Percentiles rank a stretch among this genome's conserved stretches.
phyloP scores from a whole-genome alignment of 2,329 filamentous ascomycete species.

The Blastomyces parvus region DNA sequence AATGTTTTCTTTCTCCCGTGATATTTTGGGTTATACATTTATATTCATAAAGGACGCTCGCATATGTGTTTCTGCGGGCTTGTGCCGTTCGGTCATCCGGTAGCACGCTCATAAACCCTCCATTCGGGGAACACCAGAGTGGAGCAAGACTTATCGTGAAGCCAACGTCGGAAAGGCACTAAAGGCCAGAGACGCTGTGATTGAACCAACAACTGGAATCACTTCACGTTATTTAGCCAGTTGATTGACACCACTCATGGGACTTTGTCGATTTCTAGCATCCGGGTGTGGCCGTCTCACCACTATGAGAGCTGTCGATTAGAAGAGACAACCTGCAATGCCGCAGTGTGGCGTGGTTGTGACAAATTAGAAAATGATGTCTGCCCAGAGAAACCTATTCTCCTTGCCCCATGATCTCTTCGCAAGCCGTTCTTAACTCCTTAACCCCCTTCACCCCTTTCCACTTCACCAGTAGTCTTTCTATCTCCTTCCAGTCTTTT shows the following conservation, averaged over 20 bases:
- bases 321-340: not conserved
- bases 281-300: not conserved
- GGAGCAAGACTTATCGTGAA: not conserved
- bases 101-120: not conserved
- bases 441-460: constrained; percentile 35
- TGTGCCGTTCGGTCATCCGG: not conserved
- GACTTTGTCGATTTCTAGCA: not conserved
- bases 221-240: not conserved
- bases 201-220: not conserved
- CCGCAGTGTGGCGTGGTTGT: not conserved
- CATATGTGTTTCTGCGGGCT: not conserved
- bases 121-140: not conserved
- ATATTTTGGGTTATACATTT: not conserved
- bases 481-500: constrained; percentile 36
- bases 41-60: too few relatives aligned
- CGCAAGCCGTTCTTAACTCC: constrained; percentile 33
- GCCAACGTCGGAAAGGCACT: not conserved
- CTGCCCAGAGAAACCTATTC: constrained; percentile 11
- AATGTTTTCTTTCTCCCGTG: not conserved
- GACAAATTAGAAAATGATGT: not conserved
- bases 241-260: not conserved
- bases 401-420: constrained; percentile 27
- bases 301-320: not conserved
- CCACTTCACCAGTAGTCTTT: constrained; percentile 34
- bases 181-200: not conserved